phyloP scores from a whole-genome alignment of 2,329 filamentous ascomycete species.

The Fusarium torreyae region DNA sequence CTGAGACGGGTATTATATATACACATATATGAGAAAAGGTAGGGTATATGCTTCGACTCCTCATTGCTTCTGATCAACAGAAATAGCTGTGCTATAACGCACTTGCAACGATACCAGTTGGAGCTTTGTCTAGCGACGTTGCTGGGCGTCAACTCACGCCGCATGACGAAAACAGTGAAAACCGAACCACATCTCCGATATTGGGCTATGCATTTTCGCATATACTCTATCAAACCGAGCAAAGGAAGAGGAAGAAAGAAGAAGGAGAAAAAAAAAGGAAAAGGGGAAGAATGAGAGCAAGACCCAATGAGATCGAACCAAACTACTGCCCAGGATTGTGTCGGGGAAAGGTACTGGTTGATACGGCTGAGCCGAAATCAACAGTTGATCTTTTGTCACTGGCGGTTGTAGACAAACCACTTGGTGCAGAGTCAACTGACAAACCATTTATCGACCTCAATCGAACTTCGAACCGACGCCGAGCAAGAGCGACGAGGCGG shows the following conservation, averaged over 20 bases:
- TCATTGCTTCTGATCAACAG: slow-evolving; percentile 12
- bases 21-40: slow-evolving; percentile 4
- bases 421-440: neutral
- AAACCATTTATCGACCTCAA: neutral
- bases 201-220: neutral
- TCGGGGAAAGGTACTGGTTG: neutral
- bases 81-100: neutral
- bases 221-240: neutral
- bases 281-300: neutral
- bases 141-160: neutral
- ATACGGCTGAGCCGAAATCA: neutral
- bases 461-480: slow-evolving; percentile 19
- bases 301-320: neutral
- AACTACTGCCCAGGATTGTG: neutral
- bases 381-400: neutral
- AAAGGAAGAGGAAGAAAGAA: neutral
- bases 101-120: neutral
- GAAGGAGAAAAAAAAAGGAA: neutral
- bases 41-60: slow-evolving; percentile 1
- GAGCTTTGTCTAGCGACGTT: slow-evolving; percentile 5
- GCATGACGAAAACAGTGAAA: neutral
- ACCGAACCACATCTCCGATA: neutral
- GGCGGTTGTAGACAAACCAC: neutral
- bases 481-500: neutral
- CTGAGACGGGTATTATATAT: slow-evolving; percentile 6